Evolutionary conservation across 225 moss, liverwort and hornwort species (phyloP).

Genomic region (Ulota crispa): DNA sequence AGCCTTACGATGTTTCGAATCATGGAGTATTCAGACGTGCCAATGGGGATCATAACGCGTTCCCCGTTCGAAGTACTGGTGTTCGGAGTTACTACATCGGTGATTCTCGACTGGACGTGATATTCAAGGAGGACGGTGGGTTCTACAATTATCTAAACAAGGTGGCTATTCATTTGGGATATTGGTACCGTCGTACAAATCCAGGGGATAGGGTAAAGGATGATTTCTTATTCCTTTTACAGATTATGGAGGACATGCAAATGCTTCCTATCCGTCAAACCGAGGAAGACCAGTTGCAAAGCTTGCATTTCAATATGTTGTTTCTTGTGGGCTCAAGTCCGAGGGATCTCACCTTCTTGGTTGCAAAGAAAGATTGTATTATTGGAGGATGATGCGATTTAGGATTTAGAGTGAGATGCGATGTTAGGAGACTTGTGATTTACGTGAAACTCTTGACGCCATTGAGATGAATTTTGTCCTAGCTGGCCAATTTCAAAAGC

Average conservation of each 20-base stretch:
- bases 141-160: slow-evolving; percentile 10
- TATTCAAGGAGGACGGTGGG: background rate
- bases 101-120: slow-evolving; percentile 1
- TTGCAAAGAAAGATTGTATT: background rate
- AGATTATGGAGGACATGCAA: slow-evolving; percentile 16
- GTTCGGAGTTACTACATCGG: background rate
- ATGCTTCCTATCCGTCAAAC: background rate
- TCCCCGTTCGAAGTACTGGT: too few relatives aligned
- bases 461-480: background rate
- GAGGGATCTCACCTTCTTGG: background rate
- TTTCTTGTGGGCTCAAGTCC: background rate
- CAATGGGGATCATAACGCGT: too few relatives aligned
- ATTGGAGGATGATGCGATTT: background rate
- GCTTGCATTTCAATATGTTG: background rate
- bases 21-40: background rate
- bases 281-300: background rate
- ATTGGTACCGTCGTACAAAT: background rate
- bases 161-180: background rate
- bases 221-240: slow-evolving; percentile 1
- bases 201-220: background rate
- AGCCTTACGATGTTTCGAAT: background rate
- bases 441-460: background rate
- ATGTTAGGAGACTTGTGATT: background rate
- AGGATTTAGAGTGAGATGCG: background rate
- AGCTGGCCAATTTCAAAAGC: background rate